Conservation (phyloP, 2,329 filamentous ascomycete species). For the Botryotinia narcissicola region DNA sequence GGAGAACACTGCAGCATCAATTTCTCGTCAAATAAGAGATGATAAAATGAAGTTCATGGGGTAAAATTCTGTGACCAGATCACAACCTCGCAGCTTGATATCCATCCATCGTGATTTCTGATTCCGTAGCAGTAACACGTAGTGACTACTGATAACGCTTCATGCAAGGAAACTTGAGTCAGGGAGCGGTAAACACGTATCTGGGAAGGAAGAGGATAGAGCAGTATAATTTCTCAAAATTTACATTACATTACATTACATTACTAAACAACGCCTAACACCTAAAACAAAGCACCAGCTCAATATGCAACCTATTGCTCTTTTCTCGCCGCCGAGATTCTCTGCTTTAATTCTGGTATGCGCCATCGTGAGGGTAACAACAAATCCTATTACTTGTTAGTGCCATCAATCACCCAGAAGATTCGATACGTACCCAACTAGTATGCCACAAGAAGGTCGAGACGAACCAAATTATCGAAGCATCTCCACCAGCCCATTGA, state of each 20-base stretch:
- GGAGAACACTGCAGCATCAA: background rate
- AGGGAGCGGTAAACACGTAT: background rate
- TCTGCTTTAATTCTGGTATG: slow-evolving; percentile 18
- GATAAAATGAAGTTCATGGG: background rate
- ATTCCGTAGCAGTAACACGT: background rate
- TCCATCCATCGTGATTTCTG: background rate
- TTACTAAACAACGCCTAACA: background rate
- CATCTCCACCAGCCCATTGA: slow-evolving; percentile 27
- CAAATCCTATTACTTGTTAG: slow-evolving; percentile 18
- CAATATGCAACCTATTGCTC: background rate
- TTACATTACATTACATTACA: background rate
- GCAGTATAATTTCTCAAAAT: background rate
- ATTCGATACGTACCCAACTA: slow-evolving; percentile 24
- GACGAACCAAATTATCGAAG: slow-evolving; percentile 25
- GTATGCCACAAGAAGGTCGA: slow-evolving; percentile 25
- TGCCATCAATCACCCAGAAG: background rate
- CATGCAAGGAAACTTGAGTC: background rate
- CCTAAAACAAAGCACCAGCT: background rate
- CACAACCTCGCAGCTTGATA: background rate
- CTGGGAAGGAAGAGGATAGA: background rate
- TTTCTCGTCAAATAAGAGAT: background rate
- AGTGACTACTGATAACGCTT: background rate
- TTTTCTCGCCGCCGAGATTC: slow-evolving; percentile 21
- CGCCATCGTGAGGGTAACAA: slow-evolving; percentile 3
- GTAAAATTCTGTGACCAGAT: background rate